Evolutionary conservation across 2,329 filamentous ascomycete species (phyloP).

Genomic region (Ambrosiella beaveri): DNA sequence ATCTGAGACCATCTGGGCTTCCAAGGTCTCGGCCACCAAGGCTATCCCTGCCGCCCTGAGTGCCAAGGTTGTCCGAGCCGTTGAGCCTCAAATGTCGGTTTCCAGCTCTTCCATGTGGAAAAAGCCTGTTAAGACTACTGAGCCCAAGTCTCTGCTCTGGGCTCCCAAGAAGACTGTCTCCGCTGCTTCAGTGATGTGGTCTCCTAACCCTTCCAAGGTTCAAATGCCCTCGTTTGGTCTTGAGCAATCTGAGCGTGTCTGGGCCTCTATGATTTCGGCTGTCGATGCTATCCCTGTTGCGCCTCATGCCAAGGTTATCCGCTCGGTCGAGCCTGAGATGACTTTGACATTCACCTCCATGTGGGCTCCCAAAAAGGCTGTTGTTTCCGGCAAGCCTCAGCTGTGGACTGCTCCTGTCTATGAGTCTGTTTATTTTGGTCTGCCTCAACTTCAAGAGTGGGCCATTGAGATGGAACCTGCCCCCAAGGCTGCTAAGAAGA

Average conservation of each 20-base stretch:
- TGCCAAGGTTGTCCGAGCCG: not conserved
- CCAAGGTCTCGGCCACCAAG: not conserved
- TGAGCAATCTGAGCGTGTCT: not conserved
- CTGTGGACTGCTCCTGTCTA: slow-evolving; percentile 1
- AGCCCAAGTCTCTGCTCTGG: slow-evolving; percentile 17
- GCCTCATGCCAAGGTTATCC: slow-evolving; percentile 2
- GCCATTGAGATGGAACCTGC: not conserved
- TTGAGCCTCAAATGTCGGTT: not conserved
- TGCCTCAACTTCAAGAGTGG: slow-evolving; percentile 19
- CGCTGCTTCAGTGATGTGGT: slow-evolving; percentile 3
- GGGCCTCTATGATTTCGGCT: not conserved
- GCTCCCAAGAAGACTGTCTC: not conserved
- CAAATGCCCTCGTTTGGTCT: not conserved
- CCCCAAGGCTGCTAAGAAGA: not conserved
- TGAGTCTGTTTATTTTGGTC: slow-evolving; percentile 7
- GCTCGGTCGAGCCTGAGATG: slow-evolving; percentile 3
- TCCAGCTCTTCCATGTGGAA: not conserved
- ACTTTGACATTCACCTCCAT: slow-evolving; percentile 5
- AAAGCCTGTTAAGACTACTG: not conserved
- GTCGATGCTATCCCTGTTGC: not conserved
- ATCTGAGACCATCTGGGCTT: not conserved
- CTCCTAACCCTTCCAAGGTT: not conserved
- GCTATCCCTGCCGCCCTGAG: not conserved
- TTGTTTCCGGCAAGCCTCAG: not conserved
- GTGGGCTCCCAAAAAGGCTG: slow-evolving; percentile 4